Base-by-base conservation (phyloP, 176 grass and related monocot genomes). In the Bolboschoenus planiculmis region DNA sequence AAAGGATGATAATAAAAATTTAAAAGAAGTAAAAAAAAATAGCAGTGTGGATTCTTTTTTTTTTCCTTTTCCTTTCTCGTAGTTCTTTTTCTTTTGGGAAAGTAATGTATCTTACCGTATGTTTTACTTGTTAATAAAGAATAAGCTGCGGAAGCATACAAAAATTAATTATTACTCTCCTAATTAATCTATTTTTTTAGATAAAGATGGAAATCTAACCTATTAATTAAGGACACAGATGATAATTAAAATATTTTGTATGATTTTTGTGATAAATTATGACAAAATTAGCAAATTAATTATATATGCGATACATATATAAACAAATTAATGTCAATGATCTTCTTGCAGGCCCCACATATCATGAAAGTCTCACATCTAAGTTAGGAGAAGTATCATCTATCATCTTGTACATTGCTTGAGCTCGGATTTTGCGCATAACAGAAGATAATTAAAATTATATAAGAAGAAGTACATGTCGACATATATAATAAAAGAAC, bases 341-440 rank as follows among this genome's bases (percentile, higher is more conserved):
- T 31, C 64, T 36, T 33, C 68, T 11, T 44, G 8, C 10, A 44
- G 39, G 3, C 67, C 67, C 37, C 67, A 73, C 36, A 73, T 44
- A 27, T 46, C 55, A 59, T 53, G 14, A 20, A 75, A 31, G 26
- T 50, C 4, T 75, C 43, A 30, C 40, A 50, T 50, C 71, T 30
- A n/a, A 42, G 18, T 75, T 75, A 47, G 68, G 68, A 73, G 68
- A 73, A 73, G 10, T 51, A 75, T 75, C 71, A 47, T 30, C 50
- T 16, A 75, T 75, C 71, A 75, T 50, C 35, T 50, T 75, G 71
- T 24, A 47, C 23, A 75, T 75, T 75, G 71, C 71, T 75, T 75
- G 8, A 75, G 65, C 24, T 75, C 30, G 11, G 20, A 50, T 75
- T 26, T 47, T 74, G 40, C 16, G 16, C 40, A 74, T 46, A 71